A percentile compares a stretch with the other conserved stretches of the same genome.
Evolutionary conservation across 75 land plant genomes (phyloP).

Genomic region (Pinus taeda): DNA sequence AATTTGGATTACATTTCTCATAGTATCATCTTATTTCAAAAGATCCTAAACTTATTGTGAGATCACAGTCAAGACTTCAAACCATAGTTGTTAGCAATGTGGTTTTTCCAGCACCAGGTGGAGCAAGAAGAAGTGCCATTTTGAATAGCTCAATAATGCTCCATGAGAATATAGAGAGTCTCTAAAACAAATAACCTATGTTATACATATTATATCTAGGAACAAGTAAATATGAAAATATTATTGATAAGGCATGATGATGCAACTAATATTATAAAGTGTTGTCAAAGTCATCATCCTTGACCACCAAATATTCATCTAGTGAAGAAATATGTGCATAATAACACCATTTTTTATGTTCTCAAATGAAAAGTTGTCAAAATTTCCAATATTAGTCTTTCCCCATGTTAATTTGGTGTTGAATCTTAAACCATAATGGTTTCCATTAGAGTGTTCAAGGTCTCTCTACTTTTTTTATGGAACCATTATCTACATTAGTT

Average conservation of each 20-base stretch:
- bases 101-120: constrained; percentile 80
- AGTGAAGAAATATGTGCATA: constrained; percentile 24
- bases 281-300: constrained; percentile 41
- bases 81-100: constrained; percentile 71
- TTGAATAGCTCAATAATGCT: constrained; percentile 21
- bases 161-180: not conserved
- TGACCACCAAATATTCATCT: constrained; percentile 33
- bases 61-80: constrained; percentile 43
- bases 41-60: constrained; percentile 39
- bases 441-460: not conserved
- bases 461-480: not conserved
- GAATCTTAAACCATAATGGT: not conserved
- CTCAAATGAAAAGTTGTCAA: not conserved
- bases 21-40: not conserved
- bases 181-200: not conserved
- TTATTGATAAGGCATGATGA: constrained; percentile 63
- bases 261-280: constrained; percentile 66
- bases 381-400: not conserved
- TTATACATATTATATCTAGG: constrained; percentile 25
- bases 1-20: not conserved
- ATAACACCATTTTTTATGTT: not conserved
- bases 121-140: constrained; percentile 76
- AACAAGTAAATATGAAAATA: not conserved
- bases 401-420: not conserved
- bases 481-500: not conserved